Evolutionary conservation across 2,329 filamentous ascomycete genomes (phyloP).

Genomic region (Curvularia sp.): DNA sequence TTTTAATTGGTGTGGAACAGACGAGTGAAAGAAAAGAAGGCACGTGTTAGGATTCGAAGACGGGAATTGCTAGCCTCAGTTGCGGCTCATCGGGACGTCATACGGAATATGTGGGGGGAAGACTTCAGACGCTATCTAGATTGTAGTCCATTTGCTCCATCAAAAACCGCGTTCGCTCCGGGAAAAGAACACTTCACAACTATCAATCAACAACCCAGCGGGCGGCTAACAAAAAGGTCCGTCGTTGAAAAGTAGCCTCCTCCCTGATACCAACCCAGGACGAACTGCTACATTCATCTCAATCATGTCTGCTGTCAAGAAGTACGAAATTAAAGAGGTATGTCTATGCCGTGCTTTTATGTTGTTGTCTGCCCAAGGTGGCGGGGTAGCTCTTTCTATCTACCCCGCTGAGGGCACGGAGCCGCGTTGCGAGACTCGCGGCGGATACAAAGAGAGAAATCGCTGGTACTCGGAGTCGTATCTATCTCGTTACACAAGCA

Average conservation of each 20-base stretch:
- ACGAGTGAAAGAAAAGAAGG: neutral
- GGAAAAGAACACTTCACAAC: conserved; percentile 15
- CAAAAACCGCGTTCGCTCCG: conserved; percentile 24
- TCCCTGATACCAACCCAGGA: conserved; percentile 17
- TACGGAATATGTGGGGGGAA: conserved; percentile 30
- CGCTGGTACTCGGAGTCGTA: neutral
- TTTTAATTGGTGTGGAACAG: neutral
- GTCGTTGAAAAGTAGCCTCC: conserved; percentile 18
- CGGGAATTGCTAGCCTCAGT: conserved; percentile 14
- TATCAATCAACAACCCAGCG: conserved; percentile 12
- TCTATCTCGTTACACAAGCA: neutral
- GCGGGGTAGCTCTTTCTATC: conserved; percentile 21
- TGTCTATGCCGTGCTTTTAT: conserved; percentile 16
- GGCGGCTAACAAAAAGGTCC: conserved; percentile 20
- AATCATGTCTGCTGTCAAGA: conserved; percentile 42
- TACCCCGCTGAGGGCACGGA: conserved; percentile 35
- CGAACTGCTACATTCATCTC: neutral
- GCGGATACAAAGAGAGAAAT: neutral
- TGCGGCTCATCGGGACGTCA: conserved; percentile 41
- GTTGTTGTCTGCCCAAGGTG: neutral
- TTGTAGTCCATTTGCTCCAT: conserved; percentile 37
- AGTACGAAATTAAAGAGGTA: conserved; percentile 49
- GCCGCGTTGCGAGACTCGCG: conserved; percentile 7
- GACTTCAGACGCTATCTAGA: conserved; percentile 39
- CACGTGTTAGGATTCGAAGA: neutral